These are phyloP conservation scores for Gyromitra esculenta DNA, from an alignment of 2,329 filamentous ascomycete genomes.

Conservation along the genomic window DNA sequence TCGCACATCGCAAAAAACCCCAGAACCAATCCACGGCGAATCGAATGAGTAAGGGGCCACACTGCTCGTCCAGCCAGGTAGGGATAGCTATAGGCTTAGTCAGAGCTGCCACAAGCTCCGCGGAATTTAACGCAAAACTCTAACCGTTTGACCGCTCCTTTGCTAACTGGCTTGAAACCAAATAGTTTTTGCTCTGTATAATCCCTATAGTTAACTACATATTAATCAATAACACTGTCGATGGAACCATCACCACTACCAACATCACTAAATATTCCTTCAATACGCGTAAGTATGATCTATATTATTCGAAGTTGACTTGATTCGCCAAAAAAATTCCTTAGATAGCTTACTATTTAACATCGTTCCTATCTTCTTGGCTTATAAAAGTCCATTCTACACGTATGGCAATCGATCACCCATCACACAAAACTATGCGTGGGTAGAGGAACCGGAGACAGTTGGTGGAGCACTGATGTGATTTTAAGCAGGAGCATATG, in stretches of 20 bases:
- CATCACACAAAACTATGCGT: no score
- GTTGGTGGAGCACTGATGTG: no score
- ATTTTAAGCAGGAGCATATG: no score
- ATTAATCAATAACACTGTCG: not conserved
- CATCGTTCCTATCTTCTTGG: no score
- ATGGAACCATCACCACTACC: not conserved
- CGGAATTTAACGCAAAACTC: not conserved
- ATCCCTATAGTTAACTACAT: not conserved
- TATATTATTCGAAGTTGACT: no score
- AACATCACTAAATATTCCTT: no score
- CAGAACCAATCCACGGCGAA: not conserved
- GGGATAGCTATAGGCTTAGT: not conserved
- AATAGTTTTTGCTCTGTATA: not conserved
- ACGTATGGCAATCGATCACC: no score
- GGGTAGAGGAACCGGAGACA: no score
- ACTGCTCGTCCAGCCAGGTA: not conserved
- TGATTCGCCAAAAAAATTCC: no score
- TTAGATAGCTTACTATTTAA: no score
- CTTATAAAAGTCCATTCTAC: no score
- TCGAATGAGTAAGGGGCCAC: not conserved
- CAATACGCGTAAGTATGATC: no score
- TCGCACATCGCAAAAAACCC: not conserved
- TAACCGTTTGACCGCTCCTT: not conserved
- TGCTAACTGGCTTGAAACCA: not conserved
- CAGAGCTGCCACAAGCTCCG: not conserved